Base-by-base conservation (phyloP, 2,329 filamentous ascomycete species). In the Fusarium agapanthi region DNA sequence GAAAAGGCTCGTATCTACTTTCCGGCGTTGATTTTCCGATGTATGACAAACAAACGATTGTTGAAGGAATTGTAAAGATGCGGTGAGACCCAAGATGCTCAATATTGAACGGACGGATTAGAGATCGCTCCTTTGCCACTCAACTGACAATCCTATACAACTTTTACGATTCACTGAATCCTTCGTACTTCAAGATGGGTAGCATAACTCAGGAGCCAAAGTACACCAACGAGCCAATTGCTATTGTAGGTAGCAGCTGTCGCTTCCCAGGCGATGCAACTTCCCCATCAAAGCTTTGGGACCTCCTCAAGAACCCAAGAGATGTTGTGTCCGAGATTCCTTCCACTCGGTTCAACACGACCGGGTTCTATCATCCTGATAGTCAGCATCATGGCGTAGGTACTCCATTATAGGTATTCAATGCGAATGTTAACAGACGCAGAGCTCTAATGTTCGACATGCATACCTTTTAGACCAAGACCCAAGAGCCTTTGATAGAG, bases 201-300 rank as follows among this genome's bases (percentile, higher is more conserved):
- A 51, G 48, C n/a, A 24, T 35, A 26, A 51, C 12, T 12, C 22
- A 37, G 4, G 32, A 2, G 6, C 8, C n/a, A 24, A 35, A 26
- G 4, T 37, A 37, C 6, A 35, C n/a, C 26, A 54, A 54, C 24
- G 66, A 69, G 14, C 67, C 67, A 12, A 69, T 72, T 54, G 69
- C 69, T 22, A 55, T 72, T 16, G 41, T 70, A 3, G 69, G 69
- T 30, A 70, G 54, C 11, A 43, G 37, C 6, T 70, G 62, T 24
- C 48, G 67, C 12, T 70, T 64, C n/a, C 47, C 62, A 22, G 69
- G 67, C 18, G 69, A 41, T 18, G 34, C 44, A 7, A 57, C 34
- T 12, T 61, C 60, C 4, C 59, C 67, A 5, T 59, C 44, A 11
- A 62, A 67, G 37, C 45, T 70, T 9, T 72, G 69, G 69, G 55